Evolutionary conservation across 169 alveolate genomes (phyloP).

Genomic region (Cryptosporidium ryanae): DNA sequence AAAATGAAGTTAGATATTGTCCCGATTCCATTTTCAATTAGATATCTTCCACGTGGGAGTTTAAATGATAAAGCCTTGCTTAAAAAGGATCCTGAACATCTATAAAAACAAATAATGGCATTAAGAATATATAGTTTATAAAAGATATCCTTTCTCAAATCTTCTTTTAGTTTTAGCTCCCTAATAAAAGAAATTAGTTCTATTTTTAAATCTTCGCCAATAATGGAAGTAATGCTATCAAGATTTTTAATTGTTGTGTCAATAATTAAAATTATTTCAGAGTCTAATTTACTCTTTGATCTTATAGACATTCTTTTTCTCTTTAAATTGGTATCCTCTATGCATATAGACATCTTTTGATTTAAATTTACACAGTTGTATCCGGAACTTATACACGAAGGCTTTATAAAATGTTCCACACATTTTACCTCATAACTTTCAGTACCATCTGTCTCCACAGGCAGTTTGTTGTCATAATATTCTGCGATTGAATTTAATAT

Average conservation of each 20-base stretch:
- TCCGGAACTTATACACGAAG: not conserved
- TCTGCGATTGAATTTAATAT: slow-evolving; percentile 7
- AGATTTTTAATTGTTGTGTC: slow-evolving; percentile 29
- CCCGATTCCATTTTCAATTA: slow-evolving; percentile 45
- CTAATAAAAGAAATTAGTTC: slow-evolving; percentile 7
- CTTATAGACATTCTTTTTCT: not conserved
- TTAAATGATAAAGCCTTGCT: slow-evolving; percentile 18
- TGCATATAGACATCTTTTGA: not conserved
- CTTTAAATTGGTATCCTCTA: not conserved
- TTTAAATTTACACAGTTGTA: not conserved
- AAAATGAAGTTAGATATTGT: not conserved
- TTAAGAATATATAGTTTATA: slow-evolving; percentile 32
- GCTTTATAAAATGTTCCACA: no score
- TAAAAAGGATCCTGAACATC: slow-evolving; percentile 70
- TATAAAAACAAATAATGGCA: slow-evolving; percentile 42
- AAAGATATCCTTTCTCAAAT: not conserved
- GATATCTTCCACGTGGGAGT: slow-evolving; percentile 53
- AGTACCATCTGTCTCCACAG: not conserved
- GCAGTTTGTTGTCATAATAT: not conserved
- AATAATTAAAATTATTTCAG: slow-evolving; percentile 4
- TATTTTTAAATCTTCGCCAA: not conserved
- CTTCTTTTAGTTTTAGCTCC: slow-evolving; percentile 14
- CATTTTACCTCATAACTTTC: no score
- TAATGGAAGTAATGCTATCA: slow-evolving; percentile 9
- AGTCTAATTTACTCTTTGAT: slow-evolving; percentile 7